Conservation (phyloP, 2,329 filamentous ascomycete genomes). For the Monilinia fructigena region DNA sequence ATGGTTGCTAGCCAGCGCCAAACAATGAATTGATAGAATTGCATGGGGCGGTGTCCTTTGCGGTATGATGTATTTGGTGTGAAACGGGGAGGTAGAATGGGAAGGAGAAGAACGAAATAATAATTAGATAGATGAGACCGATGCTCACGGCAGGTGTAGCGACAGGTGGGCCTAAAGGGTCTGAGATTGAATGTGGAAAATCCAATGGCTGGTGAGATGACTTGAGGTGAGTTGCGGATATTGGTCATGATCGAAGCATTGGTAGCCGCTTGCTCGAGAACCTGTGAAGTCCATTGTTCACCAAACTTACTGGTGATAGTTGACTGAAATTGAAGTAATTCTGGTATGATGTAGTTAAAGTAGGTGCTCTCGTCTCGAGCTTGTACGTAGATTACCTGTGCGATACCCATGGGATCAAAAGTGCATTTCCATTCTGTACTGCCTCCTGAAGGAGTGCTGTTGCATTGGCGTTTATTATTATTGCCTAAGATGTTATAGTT, state of each 20-base stretch:
- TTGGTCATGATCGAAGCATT: conserved; percentile 43
- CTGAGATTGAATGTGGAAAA: conserved; percentile 57
- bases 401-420: conserved; percentile 59
- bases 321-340: conserved; percentile 16
- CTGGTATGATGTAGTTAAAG: conserved; percentile 53
- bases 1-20: conserved; percentile 59
- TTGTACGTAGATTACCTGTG: conserved; percentile 55
- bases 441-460: conserved; percentile 57
- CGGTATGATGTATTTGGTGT: conserved; percentile 56
- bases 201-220: conserved; percentile 54
- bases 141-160: conserved; percentile 59
- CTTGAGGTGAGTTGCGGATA: conserved; percentile 50
- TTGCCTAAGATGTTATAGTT: conserved; percentile 44
- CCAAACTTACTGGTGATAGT: conserved; percentile 4
- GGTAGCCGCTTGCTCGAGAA: conserved; percentile 35
- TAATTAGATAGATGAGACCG: conserved; percentile 63
- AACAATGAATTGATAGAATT: conserved; percentile 56
- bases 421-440: conserved; percentile 53
- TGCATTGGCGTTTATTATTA: conserved; percentile 62
- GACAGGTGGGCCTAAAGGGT: conserved; percentile 54
- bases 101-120: conserved; percentile 65
- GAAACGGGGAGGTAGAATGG: conserved; percentile 62
- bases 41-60: conserved; percentile 55
- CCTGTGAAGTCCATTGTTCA: conserved; percentile 22
- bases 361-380: conserved; percentile 56